These are phyloP conservation scores for Glonium stellatum DNA, from an alignment of 495 filamentous ascomycete genomes.

Conservation along the genomic window DNA sequence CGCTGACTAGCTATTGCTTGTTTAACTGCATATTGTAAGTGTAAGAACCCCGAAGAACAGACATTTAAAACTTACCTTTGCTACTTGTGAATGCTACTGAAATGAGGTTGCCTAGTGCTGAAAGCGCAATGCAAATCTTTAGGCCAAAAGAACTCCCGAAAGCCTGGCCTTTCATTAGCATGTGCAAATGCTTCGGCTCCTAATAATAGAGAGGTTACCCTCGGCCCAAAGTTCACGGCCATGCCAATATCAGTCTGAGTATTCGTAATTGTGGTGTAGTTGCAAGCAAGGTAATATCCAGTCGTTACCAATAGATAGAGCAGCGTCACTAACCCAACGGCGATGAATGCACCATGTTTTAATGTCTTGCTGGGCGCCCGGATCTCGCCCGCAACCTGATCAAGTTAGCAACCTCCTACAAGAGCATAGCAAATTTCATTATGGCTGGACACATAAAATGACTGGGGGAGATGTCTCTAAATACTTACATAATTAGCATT, in stretches of 20 bases:
- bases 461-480: too few relatives aligned
- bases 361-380: conserved; percentile 5
- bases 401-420: not conserved
- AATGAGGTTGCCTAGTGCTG: conserved; percentile 5
- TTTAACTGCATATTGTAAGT: not conserved
- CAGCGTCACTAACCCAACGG: conserved; percentile 6
- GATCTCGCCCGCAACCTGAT: conserved; percentile 10
- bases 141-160: not conserved
- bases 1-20: conserved; percentile 6
- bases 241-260: conserved; percentile 9
- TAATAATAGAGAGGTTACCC: not conserved
- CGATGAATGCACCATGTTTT: conserved; percentile 10
- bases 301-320: conserved; percentile 8
- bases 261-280: conserved; percentile 7
- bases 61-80: not conserved
- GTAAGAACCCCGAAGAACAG: too few relatives aligned
- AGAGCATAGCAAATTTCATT: not conserved
- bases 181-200: not conserved
- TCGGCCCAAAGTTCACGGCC: conserved; percentile 8
- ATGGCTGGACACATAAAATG: too few relatives aligned
- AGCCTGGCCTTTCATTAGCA: not conserved
- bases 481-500: conserved; percentile 15
- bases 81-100: not conserved
- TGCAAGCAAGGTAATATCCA: conserved; percentile 1
- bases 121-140: conserved; percentile 9